These are phyloP conservation scores for Suillus subaureus DNA, from an alignment of 768 basidiomycete genomes.

Conservation along the genomic window DNA sequence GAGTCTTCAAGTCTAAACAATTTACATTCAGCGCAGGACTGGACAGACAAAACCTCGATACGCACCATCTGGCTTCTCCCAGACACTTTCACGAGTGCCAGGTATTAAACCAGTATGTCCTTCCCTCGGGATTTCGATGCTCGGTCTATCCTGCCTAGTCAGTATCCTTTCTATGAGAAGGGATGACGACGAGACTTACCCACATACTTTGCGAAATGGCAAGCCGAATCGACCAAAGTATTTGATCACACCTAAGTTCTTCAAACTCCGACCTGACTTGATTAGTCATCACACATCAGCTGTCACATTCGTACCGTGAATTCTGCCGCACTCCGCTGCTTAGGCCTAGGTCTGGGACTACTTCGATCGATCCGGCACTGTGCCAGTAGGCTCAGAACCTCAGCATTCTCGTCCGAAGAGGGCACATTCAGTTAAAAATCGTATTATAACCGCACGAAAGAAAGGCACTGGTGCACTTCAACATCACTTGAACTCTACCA, in stretches of 20 bases:
- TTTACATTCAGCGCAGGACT: constrained; percentile 9
- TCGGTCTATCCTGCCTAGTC: constrained; percentile 62
- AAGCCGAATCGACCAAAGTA: background rate
- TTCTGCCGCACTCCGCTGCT: too few relatives aligned
- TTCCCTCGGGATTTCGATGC: constrained; percentile 93
- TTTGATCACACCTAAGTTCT: background rate
- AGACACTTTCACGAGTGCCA: constrained; percentile 85
- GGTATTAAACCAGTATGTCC: constrained; percentile 99
- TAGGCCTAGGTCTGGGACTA: too few relatives aligned
- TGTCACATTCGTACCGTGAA: too few relatives aligned
- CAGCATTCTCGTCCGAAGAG: too few relatives aligned
- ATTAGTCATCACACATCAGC: background rate
- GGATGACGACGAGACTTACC: constrained; percentile 24
- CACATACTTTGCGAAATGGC: constrained; percentile 27
- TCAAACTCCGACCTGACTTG: background rate
- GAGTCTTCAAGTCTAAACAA: constrained; percentile 76
- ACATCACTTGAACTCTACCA: too few relatives aligned
- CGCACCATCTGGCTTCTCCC: constrained; percentile 96
- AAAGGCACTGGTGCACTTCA: too few relatives aligned
- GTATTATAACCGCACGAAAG: too few relatives aligned
- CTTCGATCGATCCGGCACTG: too few relatives aligned
- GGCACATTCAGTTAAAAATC: too few relatives aligned
- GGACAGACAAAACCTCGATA: constrained; percentile 12
- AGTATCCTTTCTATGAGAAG: constrained; percentile 4
- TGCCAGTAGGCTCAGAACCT: too few relatives aligned